A percentile compares a stretch with the other conserved stretches of the same genome.
Conservation (phyloP, 352 stramenopile genomes). For the Globisporangium mamillatum region DNA sequence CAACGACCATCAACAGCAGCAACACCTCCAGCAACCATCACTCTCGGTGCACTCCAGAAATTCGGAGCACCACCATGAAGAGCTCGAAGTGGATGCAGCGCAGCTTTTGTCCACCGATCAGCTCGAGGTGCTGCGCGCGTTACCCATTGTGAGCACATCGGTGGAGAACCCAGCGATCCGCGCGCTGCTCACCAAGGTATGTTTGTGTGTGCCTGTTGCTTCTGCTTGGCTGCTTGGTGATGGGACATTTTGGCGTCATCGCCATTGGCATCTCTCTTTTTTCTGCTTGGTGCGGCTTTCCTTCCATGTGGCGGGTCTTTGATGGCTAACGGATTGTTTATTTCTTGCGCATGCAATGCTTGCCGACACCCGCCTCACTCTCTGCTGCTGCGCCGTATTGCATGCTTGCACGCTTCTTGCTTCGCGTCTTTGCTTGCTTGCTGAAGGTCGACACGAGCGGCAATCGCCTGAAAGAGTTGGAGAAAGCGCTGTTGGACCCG, state of each 20-base stretch:
- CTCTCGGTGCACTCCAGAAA: constrained; percentile 4
- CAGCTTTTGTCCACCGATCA: constrained; percentile 55
- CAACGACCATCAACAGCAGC: neutral
- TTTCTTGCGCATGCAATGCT: neutral
- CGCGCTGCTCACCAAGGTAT: constrained; percentile 52
- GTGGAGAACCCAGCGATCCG: constrained; percentile 50
- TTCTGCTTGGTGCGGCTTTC: constrained; percentile 10
- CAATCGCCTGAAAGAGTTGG: constrained; percentile 68
- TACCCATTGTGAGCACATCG: constrained; percentile 31
- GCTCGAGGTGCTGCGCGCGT: constrained; percentile 38
- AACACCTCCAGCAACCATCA: constrained; percentile 6
- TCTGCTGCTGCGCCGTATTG: neutral
- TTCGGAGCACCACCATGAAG: constrained; percentile 20
- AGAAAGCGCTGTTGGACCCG: constrained; percentile 72
- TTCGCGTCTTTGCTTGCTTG: neutral
- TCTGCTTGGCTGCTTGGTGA: constrained; percentile 5
- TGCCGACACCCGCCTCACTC: neutral
- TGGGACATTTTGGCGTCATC: neutral
- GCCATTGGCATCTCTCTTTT: neutral
- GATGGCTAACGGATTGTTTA: neutral
- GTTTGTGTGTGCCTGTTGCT: neutral
- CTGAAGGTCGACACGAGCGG: constrained; percentile 59
- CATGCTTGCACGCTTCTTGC: neutral
- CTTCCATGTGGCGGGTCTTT: neutral
- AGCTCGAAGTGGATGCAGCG: constrained; percentile 26